Evolutionary conservation across 495 filamentous ascomycete genomes (phyloP).

Genomic region (Aspergillus ellipticus): DNA sequence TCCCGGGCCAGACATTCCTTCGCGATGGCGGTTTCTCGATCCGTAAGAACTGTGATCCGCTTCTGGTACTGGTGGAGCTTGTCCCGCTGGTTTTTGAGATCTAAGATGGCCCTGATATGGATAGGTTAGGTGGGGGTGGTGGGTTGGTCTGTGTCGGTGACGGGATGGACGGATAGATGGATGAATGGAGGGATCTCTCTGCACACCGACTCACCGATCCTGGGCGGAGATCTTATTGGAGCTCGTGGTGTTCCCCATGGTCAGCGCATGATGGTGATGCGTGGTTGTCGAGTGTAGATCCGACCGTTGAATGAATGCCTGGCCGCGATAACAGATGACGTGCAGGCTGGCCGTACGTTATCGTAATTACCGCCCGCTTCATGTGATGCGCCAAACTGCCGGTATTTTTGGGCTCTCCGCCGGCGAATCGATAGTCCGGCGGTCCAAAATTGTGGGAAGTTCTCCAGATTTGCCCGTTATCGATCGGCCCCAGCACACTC

Average conservation of each 20-base stretch:
- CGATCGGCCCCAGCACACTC: neutral
- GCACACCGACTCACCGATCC: constrained; percentile 52
- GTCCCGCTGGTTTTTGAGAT: constrained; percentile 96
- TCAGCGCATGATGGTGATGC: constrained; percentile 36
- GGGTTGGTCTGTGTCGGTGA: constrained; percentile 4
- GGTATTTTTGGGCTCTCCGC: neutral
- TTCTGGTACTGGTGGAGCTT: constrained; percentile 92
- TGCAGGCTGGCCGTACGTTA: neutral
- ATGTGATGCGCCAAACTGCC: neutral
- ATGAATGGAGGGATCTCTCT: neutral
- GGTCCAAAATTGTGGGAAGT: constrained; percentile 19
- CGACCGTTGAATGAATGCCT: neutral
- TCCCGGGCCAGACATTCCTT: constrained; percentile 67
- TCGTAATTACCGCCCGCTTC: neutral
- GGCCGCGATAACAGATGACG: constrained; percentile 2
- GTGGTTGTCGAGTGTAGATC: too few relatives aligned
- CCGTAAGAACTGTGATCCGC: constrained; percentile 77
- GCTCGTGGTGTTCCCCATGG: constrained; percentile 65
- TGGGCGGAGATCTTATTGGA: constrained; percentile 68
- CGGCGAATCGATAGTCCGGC: constrained; percentile 22
- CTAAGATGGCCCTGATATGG: constrained; percentile 73
- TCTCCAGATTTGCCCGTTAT: constrained; percentile 5
- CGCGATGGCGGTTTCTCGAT: constrained; percentile 80
- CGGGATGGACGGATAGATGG: constrained; percentile 14
- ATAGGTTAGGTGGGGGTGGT: neutral